Base-by-base conservation (phyloP, 2,329 filamentous ascomycete genomes). In the Keithomyces neogunnii region DNA sequence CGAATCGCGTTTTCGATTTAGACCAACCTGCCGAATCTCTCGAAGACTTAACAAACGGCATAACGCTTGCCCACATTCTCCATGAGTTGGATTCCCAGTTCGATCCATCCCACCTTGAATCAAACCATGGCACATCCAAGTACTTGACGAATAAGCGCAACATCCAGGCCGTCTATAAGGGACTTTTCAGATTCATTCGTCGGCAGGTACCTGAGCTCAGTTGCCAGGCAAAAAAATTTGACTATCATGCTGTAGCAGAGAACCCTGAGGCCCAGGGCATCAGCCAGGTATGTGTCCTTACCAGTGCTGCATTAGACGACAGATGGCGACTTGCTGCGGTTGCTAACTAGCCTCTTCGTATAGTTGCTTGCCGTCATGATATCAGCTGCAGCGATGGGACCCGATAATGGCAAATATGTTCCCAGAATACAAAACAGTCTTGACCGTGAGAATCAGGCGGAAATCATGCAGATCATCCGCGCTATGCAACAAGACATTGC, bases 301-400 rank as follows among this genome's bases (percentile, higher is more conserved):
- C 19, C 9, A 19, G 19, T 19, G 19, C 19, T 19, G 19, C n/a
- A 28, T 8, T 38, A 8, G 8, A 47, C 7, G 39, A 51, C 35
- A 13, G 5, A 26, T 26, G 5, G 13, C n/a, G 28, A 38, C 5
- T 57, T 66, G 10, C 29, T 31, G 19, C 30, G 5, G 11, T 30
- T 46, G 29, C 50, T 48, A 3, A 54, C 39, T 30, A 13, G 8
- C 5, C 11, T 35, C 42, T 57, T 68, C 67, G 45, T 67, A 51
- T 71, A 85, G 71, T 71, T 86, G 48, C 70, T 86, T 42, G 80
- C 81, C 53, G 72, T 86, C 51, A 75, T 86, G 62, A 71, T 86
- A 28, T 76, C 65, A 11, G 69, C 83, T n/a, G 80, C 80, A 30
- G 77, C 83, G 55, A 75, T 77, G 61, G 82, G 81, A 10, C 75